Evolutionary conservation across 83 land plant species (phyloP), one percentile per base, ranked within the genome.

Genomic region (Diphasiastrum complanatum): DNA sequence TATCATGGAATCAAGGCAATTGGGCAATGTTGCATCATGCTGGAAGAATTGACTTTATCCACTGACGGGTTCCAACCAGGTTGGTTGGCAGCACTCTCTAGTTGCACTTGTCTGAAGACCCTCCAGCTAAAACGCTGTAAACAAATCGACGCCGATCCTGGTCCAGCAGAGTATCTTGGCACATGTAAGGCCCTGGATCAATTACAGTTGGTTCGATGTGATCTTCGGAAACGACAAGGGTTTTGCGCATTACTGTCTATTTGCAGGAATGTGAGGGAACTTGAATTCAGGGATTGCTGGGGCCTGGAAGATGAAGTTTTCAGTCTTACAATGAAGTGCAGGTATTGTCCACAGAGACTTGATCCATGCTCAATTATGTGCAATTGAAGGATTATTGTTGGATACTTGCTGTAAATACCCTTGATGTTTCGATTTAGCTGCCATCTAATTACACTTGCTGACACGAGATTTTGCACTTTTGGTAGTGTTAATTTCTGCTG

Each of bases 1-100:
- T 89, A 83, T 60, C 87, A 77, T 48, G 98, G 98, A 63, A 81
- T 92, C 54, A 75, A 79, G 29, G 97, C 97, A 0, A 80, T 92
- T 5, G 97, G 97, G 25, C 77, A 80, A 63, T 89, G 97, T 33
- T 92, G 98, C 61, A 60, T 69, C 26, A 92, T 92, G 98, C 61
- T 92, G 63, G 92, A 89, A 54, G 98, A 92, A 73, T 57, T 89
- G 47, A 89, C 79, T 5, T 33, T 92, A 12, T 79, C 69, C 26
- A 74, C 84, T 45, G 82, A 85, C 52, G 73, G 82, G 32, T 81
- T 92, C 84, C 85, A 85, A 20, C 80, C 62, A 31, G 98, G 98
- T 20, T 92, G 98, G 98, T 61, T 85, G n/a, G 77, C 85, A 0
- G 96, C 70, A 2, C 55, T 92, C 34, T 60, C 78, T 0, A 80